A percentile compares a stretch with the other conserved stretches of the same genome.
phyloP scores from a whole-genome alignment of 2,329 filamentous ascomycete genomes.

The Cryphonectria nitschkei region DNA sequence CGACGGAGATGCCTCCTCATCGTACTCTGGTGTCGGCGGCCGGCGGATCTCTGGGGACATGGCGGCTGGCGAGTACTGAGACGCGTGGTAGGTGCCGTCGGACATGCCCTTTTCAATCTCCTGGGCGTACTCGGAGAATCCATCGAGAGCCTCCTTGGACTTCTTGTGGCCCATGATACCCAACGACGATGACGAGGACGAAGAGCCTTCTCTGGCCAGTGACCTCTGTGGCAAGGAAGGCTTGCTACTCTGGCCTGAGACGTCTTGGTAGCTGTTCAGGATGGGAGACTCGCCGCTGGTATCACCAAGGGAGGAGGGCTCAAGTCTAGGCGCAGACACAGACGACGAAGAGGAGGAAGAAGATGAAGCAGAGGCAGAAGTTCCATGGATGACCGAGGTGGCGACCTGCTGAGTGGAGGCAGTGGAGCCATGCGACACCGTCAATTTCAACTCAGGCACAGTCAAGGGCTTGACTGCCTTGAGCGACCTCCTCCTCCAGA shows the following conservation, averaged over 20 bases:
- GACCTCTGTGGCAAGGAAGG: slow-evolving; percentile 33
- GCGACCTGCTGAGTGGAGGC: slow-evolving; percentile 35
- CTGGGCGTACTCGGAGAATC: slow-evolving; percentile 24
- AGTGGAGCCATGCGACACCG: slow-evolving; percentile 55
- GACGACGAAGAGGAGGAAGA: slow-evolving; percentile 31
- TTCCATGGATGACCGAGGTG: slow-evolving; percentile 20
- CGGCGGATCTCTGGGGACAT: slow-evolving; percentile 35
- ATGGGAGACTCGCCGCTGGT: slow-evolving; percentile 27
- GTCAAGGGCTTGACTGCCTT: slow-evolving; percentile 52
- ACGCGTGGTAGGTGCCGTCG: slow-evolving; percentile 22
- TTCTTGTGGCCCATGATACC: slow-evolving; percentile 33
- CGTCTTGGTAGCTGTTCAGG: slow-evolving; percentile 25
- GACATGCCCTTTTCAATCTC: slow-evolving; percentile 24
- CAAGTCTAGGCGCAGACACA: slow-evolving; percentile 25
- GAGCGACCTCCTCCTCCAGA: slow-evolving; percentile 56
- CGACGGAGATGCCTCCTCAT: slow-evolving; percentile 35
- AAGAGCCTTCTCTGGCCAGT: slow-evolving; percentile 16
- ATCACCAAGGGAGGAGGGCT: neutral
- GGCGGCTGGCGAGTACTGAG: slow-evolving; percentile 21
- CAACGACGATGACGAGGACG: neutral
- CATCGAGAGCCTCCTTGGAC: slow-evolving; percentile 19
- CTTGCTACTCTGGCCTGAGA: slow-evolving; percentile 39
- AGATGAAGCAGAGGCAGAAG: neutral
- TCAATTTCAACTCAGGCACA: slow-evolving; percentile 53
- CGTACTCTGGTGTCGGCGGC: slow-evolving; percentile 55